These are phyloP conservation scores for Zygosaccharomyces pseudobailii DNA, from an alignment of 1,139 yeast genomes.

Conservation along the genomic window DNA sequence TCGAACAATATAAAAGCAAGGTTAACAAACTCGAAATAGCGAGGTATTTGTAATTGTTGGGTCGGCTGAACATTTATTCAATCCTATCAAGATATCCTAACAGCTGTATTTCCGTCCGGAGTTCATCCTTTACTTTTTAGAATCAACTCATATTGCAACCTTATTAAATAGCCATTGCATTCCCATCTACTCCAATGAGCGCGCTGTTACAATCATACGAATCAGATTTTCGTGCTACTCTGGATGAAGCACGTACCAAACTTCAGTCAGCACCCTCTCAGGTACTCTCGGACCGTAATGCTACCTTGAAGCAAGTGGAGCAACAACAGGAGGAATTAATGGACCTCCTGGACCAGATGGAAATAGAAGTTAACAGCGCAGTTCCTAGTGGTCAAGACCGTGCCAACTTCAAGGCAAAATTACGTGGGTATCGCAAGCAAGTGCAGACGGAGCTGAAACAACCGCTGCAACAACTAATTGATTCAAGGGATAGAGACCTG, in stretches of 20 bases:
- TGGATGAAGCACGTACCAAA: conserved; percentile 24
- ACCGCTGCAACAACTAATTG: conserved; percentile 28
- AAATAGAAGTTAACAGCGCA: conserved; percentile 32
- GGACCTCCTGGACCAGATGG: conserved; percentile 34
- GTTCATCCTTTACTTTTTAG: not conserved
- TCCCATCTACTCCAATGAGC: conserved; percentile 14
- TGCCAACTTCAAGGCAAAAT: conserved; percentile 24
- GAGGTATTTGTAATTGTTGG: not conserved
- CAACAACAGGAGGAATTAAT: conserved; percentile 31
- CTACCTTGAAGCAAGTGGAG: conserved; percentile 26
- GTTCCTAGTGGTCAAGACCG: conserved; percentile 21
- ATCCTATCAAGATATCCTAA: not conserved
- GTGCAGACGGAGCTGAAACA: conserved; percentile 22
- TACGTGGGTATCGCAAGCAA: conserved; percentile 29
- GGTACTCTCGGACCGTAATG: conserved; percentile 24
- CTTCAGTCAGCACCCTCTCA: conserved; percentile 23
- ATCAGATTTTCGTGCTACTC: conserved; percentile 30
- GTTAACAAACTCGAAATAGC: not conserved
- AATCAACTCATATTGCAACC: not conserved
- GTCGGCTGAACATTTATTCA: not conserved
- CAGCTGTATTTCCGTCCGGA: too few species aligned
- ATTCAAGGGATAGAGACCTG: conserved; percentile 27
- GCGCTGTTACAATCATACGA: conserved; percentile 29
- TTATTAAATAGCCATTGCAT: not conserved
- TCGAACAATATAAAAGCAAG: not conserved